Percentiles rank a stretch among this genome's conserved stretches.
Conservation (phyloP, 2,329 filamentous ascomycete species). For the Polytolypa hystricis region DNA sequence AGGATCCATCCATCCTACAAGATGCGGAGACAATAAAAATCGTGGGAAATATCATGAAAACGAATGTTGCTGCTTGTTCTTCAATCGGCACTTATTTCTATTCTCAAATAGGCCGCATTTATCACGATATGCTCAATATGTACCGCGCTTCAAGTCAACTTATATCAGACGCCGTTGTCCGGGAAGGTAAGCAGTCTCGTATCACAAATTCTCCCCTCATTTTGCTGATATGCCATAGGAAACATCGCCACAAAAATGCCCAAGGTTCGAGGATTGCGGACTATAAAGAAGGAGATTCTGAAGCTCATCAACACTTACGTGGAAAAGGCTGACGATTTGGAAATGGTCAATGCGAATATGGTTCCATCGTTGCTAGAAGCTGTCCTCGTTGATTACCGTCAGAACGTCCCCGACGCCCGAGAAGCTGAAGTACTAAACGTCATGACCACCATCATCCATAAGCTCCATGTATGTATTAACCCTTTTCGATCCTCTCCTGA, state of each 20-base stretch:
- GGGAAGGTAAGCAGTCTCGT: constrained; percentile 57
- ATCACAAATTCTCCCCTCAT: not conserved
- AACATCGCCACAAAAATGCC: constrained; percentile 96
- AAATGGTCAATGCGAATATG: constrained; percentile 86
- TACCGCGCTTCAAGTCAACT: constrained; percentile 93
- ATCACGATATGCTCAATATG: constrained; percentile 98
- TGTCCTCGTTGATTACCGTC: constrained; percentile 90
- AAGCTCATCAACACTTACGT: constrained; percentile 98
- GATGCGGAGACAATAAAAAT: constrained; percentile 95
- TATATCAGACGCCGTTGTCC: constrained; percentile 83
- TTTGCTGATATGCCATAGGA: constrained; percentile 38
- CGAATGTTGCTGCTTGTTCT: constrained; percentile 94
- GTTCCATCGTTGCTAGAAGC: constrained; percentile 93
- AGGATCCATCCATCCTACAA: constrained; percentile 76
- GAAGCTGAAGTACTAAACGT: constrained; percentile 95
- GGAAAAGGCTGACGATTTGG: constrained; percentile 91
- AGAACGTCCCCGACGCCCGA: constrained; percentile 87
- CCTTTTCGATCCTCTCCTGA: constrained; percentile 42
- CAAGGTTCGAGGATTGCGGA: constrained; percentile 84
- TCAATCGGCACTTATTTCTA: constrained; percentile 97
- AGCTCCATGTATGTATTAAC: constrained; percentile 89
- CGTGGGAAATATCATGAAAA: constrained; percentile 99
- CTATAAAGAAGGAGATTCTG: constrained; percentile 98
- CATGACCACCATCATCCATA: constrained; percentile 94
- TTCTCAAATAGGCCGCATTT: constrained; percentile 93